phyloP scores from a whole-genome alignment of 306 rosid genomes.

The Heteromeles arbutifolia region DNA sequence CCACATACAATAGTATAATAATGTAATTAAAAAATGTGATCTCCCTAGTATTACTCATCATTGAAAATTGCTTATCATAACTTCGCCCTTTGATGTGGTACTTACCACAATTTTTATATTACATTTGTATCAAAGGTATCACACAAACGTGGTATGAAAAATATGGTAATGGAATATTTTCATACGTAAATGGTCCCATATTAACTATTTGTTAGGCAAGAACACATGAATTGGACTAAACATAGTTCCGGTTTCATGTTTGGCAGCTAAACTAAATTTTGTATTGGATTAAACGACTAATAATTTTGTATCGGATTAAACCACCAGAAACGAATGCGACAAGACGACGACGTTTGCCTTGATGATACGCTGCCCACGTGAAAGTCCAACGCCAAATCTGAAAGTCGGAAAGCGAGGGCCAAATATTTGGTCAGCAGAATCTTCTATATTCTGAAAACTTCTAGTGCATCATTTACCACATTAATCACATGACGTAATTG shows the following conservation, averaged over 20 bases:
- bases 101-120: too few species aligned
- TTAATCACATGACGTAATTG: neutral
- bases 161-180: too few species aligned
- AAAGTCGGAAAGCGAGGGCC: neutral
- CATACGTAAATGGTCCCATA: too few species aligned
- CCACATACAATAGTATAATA: accelerated
- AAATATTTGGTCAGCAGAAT: neutral
- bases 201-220: too few species aligned
- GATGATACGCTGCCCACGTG: neutral
- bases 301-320: too few species aligned
- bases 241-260: neutral
- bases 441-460: too few species aligned
- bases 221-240: too few species aligned
- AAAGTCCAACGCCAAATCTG: neutral
- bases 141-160: too few species aligned
- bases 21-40: too few species aligned
- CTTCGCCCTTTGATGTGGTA: too few species aligned
- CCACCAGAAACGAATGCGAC: neutral
- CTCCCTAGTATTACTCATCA: accelerated
- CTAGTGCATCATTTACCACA: neutral
- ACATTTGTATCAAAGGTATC: too few species aligned
- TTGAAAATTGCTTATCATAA: neutral
- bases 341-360: neutral
- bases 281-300: neutral
- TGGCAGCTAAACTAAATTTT: neutral